Evolutionary conservation across 2,329 filamentous ascomycete genomes (phyloP), one percentile per base, ranked within the genome.

Genomic region (Myrmaecium sp.): DNA sequence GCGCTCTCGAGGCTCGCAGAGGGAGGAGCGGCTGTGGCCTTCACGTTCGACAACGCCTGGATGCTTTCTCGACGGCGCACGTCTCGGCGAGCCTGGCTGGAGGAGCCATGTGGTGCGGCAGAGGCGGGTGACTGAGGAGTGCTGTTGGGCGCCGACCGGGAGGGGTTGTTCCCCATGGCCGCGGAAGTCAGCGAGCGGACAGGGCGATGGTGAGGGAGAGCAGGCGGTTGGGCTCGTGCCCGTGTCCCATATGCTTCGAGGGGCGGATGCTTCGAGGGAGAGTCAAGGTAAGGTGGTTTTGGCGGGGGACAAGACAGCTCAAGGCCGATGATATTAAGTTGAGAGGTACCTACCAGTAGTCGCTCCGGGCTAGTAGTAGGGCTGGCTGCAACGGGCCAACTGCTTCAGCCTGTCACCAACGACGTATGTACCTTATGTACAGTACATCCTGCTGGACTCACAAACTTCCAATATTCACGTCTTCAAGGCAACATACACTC

Each of bases 51-150:
- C 25, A 55, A 40, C 12, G 48, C 47, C 37, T 52, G 52, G 33
- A 57, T 53, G 24, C 44, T 49, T 38, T 53, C 51, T 26, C 52
- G 42, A 17, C 53, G 39, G 24, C 47, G 46, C 21, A 49, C 45
- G 23, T 45, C 43, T 31, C 32, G 38, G 23, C 33, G 35, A 28
- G 32, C 31, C 21, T 30, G 21, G 6, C 27, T 27, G 14, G 26
- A 16, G 16, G 33, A 33, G 22, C 27, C 26, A 28, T 37, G 33
- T 28, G 30, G 31, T 23, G 32, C 36, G 27, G 31, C 30, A 7
- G 29, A 21, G 16, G 27, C 29, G 18, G 33, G 36, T 23, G 36
- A 37, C 27, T 38, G 36, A 12, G 34, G 33, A 27, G 29, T 28
- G 32, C 30, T 37, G 23, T 19, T 32, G 26, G 28, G 27, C 23